These are phyloP conservation scores for Pyrenopolyporus hunteri DNA, from an alignment of 495 filamentous ascomycete genomes.

Conservation along the genomic window DNA sequence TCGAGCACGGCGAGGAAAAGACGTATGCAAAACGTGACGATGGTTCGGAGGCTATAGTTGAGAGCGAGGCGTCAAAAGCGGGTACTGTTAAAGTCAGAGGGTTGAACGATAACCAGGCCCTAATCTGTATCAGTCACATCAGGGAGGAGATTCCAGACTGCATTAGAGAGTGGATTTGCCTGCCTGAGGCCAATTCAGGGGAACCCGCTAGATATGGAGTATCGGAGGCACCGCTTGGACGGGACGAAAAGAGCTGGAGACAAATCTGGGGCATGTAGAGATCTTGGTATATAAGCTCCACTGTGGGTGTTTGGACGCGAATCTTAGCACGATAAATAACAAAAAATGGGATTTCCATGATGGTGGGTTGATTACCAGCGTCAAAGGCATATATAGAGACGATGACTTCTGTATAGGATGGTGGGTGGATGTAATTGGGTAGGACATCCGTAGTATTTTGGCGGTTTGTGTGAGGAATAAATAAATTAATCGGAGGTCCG, in stretches of 20 bases:
- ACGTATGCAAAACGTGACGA: conserved; percentile 35
- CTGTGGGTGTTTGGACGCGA: too few species aligned
- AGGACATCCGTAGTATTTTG: too few species aligned
- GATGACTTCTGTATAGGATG: too few species aligned
- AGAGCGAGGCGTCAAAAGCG: conserved; percentile 47
- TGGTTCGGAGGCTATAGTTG: conserved; percentile 43
- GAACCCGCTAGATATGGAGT: conserved; percentile 62
- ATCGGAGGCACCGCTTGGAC: conserved; percentile 61
- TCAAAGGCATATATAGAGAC: too few species aligned
- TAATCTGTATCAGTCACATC: conserved; percentile 89
- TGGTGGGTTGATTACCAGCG: too few species aligned
- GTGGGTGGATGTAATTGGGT: too few species aligned
- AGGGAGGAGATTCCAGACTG: conserved; percentile 84
- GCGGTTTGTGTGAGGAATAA: too few species aligned
- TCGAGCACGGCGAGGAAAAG: conserved; percentile 65
- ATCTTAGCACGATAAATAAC: too few species aligned
- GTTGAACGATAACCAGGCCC: conserved; percentile 70
- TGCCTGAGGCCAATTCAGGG: conserved; percentile 68
- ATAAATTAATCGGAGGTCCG: too few species aligned
- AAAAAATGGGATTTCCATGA: too few species aligned
- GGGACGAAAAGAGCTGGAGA: conserved; percentile 60
- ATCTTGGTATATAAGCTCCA: neutral
- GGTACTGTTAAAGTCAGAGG: conserved; percentile 56
- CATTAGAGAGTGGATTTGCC: conserved; percentile 78
- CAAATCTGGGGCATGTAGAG: conserved; percentile 64